phyloP scores from a whole-genome alignment of 192 early-diverging fungal genomes.

The Coemansia aciculifera region DNA sequence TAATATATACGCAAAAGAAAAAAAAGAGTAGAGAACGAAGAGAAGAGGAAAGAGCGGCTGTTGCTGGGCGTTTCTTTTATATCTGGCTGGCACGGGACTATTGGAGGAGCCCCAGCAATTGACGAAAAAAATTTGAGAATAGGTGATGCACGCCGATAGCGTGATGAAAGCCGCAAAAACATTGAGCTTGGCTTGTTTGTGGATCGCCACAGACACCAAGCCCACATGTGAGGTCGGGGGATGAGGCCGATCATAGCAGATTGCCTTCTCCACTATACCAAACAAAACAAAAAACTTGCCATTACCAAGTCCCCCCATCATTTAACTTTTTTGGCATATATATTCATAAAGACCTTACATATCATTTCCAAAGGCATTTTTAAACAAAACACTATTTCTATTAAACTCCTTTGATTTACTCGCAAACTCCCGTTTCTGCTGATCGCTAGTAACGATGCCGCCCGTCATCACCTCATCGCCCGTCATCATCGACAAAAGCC shows the following conservation, averaged over 20 bases:
- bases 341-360: background rate
- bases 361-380: slow-evolving; percentile 24
- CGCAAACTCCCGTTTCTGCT: slow-evolving; percentile 65
- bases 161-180: slow-evolving; percentile 8
- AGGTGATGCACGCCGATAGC: background rate
- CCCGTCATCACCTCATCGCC: slow-evolving; percentile 80
- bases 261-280: slow-evolving; percentile 2
- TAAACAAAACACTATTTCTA: slow-evolving; percentile 18
- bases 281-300: background rate
- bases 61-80: background rate
- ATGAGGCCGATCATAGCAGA: background rate
- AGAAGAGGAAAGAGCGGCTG: background rate
- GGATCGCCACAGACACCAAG: background rate
- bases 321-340: background rate
- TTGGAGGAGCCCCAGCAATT: background rate
- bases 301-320: background rate
- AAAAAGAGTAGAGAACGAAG: background rate
- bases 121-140: background rate
- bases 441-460: slow-evolving; percentile 68
- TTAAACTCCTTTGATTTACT: slow-evolving; percentile 51
- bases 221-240: background rate
- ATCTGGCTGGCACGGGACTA: background rate
- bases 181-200: slow-evolving; percentile 6
- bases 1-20: background rate
- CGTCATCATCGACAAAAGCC: slow-evolving; percentile 90